Evolutionary conservation across 306 rosid genomes (phyloP), one percentile per base, ranked within the genome.

Genomic region (Elaeagnus macrophylla): DNA sequence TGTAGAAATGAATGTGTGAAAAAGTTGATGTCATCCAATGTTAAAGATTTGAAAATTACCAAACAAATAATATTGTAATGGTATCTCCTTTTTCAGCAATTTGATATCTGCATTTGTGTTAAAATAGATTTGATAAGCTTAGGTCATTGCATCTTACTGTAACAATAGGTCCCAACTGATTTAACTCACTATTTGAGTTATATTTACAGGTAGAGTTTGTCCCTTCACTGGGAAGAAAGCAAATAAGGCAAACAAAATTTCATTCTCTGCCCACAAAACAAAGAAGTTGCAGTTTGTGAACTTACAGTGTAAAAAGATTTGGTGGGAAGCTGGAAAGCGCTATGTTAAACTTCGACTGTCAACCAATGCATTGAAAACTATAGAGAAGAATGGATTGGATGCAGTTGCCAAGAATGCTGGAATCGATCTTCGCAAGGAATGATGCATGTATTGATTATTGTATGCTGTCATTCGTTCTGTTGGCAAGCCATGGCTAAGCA

Each of bases 301-400:
- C 58, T 85, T 91, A 12, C 97, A 91, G 50, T 91, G 86, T 83
- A 91, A 91, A 76, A 81, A 70, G 78, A 44, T 91, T 49, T 86
- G 97, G 94, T 91, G 97, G 97, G 97, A 91, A 77, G 95, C 93
- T 9, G 97, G 97, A 43, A 91, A 91, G 72, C 94, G 97, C 53
- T 91, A 17, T 63, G 78, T 91, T 20, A 86, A 91, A 70, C 87
- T 91, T 54, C 86, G 94, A 1, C 35, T 91, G 53, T 91, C 97
- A 12, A 91, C 97, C 1, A 91, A 91, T 69, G 97, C 97, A 6
- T 66, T 91, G 72, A 90, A 91, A 70, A 91, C 97, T 57, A 84
- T 91, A 50, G 96, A 91, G 79, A 91, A 91, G 68, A 83, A 91
- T 48, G 97, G 97, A 51, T 81, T 86, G 18, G 97, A 91, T 68